phyloP scores from a whole-genome alignment of 345 rosid genomes.

The Ceriops decandra region DNA sequence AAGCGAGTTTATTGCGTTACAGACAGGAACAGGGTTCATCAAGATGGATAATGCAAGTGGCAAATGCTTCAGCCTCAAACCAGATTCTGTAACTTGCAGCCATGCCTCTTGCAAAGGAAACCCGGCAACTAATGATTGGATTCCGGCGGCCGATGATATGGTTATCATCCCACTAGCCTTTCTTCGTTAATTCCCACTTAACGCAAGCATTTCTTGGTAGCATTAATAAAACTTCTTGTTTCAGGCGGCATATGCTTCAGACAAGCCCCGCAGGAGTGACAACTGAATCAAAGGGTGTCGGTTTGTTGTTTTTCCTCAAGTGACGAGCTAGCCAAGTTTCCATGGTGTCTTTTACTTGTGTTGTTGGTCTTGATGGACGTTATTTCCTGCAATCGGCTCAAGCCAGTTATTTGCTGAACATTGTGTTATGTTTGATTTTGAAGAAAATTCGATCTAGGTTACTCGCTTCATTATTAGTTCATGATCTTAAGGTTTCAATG shows the following conservation, averaged over 20 bases:
- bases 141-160: constrained; percentile 38
- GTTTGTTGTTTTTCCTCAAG: background rate
- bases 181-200: background rate
- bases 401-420: too few species aligned
- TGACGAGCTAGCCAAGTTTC: background rate
- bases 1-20: background rate
- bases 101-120: constrained; percentile 57
- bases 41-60: constrained; percentile 32
- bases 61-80: constrained; percentile 32
- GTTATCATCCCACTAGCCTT: constrained; percentile 18
- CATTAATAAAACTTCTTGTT: constrained; percentile 4
- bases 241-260: constrained; percentile 41
- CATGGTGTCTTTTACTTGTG: background rate
- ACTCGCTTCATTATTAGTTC: too few species aligned
- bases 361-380: background rate
- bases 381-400: background rate
- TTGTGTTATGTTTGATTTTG: too few species aligned
- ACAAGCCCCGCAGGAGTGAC: constrained; percentile 65
- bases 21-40: constrained; percentile 78
- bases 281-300: constrained; percentile 16
- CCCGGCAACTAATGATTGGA: constrained; percentile 76
- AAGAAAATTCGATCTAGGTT: too few species aligned
- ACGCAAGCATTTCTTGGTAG: background rate
- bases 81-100: constrained; percentile 19
- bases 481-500: too few species aligned